Evolutionary conservation across 352 stramenopile species (phyloP).

Genomic region (Phytophthora uliginosa): DNA sequence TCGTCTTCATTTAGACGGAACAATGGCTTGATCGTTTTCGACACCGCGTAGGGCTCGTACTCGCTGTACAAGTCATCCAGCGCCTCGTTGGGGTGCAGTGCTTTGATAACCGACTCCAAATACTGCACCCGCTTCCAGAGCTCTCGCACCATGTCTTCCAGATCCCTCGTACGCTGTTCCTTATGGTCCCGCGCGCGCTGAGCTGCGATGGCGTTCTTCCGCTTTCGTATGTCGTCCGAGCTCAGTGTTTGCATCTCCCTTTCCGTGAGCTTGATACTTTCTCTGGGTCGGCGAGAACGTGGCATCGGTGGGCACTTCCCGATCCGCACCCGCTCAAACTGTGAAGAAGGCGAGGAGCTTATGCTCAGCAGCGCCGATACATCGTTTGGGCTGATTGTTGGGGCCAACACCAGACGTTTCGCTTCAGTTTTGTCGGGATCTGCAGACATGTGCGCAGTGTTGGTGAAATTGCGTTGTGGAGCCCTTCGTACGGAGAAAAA

Average conservation of each 20-base stretch:
- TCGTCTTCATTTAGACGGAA: constrained; percentile 9
- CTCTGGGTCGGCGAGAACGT: constrained; percentile 45
- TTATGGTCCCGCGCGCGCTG: constrained; percentile 67
- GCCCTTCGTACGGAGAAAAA: constrained; percentile 7
- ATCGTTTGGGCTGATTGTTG: constrained; percentile 33
- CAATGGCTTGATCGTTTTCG: constrained; percentile 34
- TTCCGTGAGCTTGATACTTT: constrained; percentile 54
- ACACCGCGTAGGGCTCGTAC: constrained; percentile 52
- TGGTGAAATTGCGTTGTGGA: constrained; percentile 30
- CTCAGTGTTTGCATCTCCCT: constrained; percentile 53
- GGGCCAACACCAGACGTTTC: constrained; percentile 22
- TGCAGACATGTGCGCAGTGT: constrained; percentile 18
- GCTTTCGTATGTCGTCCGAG: constrained; percentile 65
- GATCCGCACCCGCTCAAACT: constrained; percentile 25
- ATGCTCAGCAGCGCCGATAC: constrained; percentile 36
- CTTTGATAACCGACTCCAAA: constrained; percentile 54
- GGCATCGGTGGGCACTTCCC: constrained; percentile 36
- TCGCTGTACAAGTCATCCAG: constrained; percentile 48
- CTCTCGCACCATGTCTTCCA: constrained; percentile 67
- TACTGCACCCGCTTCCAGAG: constrained; percentile 73
- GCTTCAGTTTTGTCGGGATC: constrained; percentile 14
- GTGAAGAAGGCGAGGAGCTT: constrained; percentile 15
- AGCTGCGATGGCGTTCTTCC: constrained; percentile 78
- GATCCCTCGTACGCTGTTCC: constrained; percentile 63
- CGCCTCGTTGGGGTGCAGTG: constrained; percentile 39